Evolutionary conservation across 2,329 filamentous ascomycete species (phyloP).

Genomic region (Botrytis sinoallii): DNA sequence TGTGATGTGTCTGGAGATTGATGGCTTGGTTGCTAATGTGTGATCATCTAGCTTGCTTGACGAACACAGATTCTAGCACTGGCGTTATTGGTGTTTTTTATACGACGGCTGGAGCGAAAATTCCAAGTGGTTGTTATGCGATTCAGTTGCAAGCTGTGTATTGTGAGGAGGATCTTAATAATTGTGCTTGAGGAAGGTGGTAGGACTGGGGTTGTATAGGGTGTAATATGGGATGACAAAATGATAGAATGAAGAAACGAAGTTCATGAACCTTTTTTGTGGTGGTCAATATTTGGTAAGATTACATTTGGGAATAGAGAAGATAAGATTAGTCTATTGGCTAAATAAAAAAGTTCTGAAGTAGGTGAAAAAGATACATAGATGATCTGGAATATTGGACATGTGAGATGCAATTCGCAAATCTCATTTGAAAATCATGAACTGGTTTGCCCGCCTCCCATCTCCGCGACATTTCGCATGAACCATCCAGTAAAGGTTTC

Average conservation of each 20-base stretch:
- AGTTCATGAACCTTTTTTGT: not conserved
- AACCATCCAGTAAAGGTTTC: not conserved
- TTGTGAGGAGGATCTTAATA: not conserved
- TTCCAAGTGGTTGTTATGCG: constrained; percentile 1
- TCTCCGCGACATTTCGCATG: not conserved
- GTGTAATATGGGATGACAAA: not conserved
- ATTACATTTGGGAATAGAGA: not conserved
- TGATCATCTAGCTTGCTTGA: not conserved
- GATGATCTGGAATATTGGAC: not conserved
- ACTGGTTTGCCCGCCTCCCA: not conserved
- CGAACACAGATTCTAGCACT: not conserved
- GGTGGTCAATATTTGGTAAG: not conserved
- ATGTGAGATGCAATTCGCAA: not conserved
- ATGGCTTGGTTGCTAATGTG: not conserved
- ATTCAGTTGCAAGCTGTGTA: constrained; percentile 5
- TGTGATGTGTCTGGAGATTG: not conserved
- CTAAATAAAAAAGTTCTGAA: not conserved
- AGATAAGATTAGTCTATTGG: not conserved
- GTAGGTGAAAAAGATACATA: not conserved
- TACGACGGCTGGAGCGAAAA: not conserved
- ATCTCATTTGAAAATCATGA: not conserved
- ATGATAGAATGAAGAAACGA: not conserved
- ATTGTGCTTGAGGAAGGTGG: not conserved
- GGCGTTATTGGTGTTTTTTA: not conserved
- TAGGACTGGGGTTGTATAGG: not conserved